Evolutionary conservation across 768 basidiomycete species (phyloP).

Genomic region (Leccinum pellstonianum): DNA sequence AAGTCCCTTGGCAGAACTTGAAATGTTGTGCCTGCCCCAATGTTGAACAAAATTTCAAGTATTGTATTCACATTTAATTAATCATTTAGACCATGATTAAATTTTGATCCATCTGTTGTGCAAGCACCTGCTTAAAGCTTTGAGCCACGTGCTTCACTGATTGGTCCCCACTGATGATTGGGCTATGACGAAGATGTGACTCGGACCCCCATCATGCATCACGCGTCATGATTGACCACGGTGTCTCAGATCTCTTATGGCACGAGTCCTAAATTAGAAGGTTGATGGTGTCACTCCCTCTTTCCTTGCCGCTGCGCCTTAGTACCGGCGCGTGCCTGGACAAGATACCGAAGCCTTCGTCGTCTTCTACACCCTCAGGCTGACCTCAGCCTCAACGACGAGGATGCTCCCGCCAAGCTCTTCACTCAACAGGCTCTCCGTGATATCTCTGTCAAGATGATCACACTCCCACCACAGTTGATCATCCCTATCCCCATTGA

Average conservation of each 20-base stretch:
- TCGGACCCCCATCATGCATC: no score
- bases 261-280: neutral
- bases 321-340: conserved; percentile 31
- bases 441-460: conserved; percentile 29
- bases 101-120: no score
- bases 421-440: conserved; percentile 28
- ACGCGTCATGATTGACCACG: conserved; percentile 3
- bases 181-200: no score
- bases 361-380: conserved; percentile 36
- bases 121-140: no score
- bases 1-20: no score
- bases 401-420: conserved; percentile 20
- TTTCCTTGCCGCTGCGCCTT: conserved; percentile 21
- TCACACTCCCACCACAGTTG: conserved; percentile 35
- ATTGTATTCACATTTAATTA: no score
- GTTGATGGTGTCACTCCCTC: conserved; percentile 25
- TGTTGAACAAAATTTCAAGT: no score
- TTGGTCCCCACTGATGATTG: no score
- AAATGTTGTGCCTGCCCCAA: no score
- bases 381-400: conserved; percentile 18
- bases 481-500: conserved; percentile 38
- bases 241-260: no score
- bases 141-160: no score
- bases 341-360: conserved; percentile 43
- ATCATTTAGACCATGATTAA: no score